phyloP scores from a whole-genome alignment of 805 yeast genomes.

The Henningerozyma blattae region DNA sequence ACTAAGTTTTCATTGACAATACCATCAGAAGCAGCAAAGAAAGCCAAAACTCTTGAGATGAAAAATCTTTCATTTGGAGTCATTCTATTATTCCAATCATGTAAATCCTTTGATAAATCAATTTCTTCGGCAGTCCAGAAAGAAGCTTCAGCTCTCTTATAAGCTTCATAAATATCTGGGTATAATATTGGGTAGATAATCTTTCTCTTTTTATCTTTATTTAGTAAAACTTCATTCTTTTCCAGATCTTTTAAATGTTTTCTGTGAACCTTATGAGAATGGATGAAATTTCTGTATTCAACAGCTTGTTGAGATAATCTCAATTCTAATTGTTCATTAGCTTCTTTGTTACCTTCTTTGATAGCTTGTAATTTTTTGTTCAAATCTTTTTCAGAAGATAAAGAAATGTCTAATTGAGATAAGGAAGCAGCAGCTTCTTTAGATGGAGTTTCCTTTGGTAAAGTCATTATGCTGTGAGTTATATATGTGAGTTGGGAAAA shows the following conservation, averaged over 20 bases:
- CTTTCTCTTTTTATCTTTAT: conserved; percentile 77
- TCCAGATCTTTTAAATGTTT: conserved; percentile 61
- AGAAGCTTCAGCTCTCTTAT: conserved; percentile 97
- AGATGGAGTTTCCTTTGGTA: conserved; percentile 54
- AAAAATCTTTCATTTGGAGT: conserved; percentile 88
- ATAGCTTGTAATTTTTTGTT: conserved; percentile 32
- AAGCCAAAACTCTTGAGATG: conserved; percentile 89
- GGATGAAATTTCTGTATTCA: conserved; percentile 44
- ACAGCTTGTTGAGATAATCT: conserved; percentile 23
- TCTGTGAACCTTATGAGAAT: conserved; percentile 57
- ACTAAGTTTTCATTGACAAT: conserved; percentile 95
- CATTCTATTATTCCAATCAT: conserved; percentile 86
- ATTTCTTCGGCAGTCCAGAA: conserved; percentile 99
- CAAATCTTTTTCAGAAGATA: conserved; percentile 28
- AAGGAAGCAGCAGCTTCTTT: conserved; percentile 48
- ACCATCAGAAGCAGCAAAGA: conserved; percentile 98
- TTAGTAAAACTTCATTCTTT: conserved; percentile 77
- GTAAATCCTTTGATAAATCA: conserved; percentile 81
- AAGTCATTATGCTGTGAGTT: not conserved
- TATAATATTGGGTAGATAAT: conserved; percentile 93
- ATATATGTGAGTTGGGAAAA: not conserved
- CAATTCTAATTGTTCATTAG: conserved; percentile 3
- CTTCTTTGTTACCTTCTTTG: conserved; percentile 17
- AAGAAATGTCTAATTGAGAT: conserved; percentile 36
- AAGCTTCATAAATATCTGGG: conserved; percentile 97